Base-by-base conservation (phyloP, 1,284 basidiomycete species). In the Sanghuangporus weigelae region DNA sequence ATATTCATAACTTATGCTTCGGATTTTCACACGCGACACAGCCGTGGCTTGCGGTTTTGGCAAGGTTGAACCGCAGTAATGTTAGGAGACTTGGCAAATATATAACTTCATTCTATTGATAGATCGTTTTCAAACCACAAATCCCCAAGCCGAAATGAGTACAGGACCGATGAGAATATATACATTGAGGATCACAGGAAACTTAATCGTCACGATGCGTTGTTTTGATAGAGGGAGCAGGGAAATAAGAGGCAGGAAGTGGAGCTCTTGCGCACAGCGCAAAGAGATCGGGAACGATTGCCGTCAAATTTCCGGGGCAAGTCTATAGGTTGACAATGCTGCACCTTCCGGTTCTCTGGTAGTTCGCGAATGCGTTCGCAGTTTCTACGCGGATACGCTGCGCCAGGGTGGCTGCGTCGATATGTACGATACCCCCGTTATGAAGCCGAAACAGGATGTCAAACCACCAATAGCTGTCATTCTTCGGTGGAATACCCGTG, bases 391-490 rank as follows among this genome's bases (percentile, higher is more conserved):
- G 51, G n/a, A 53, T 36, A 11, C 21, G 21, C 51, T 53, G 51
- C 12, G 51, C 51, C 21, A 53, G 23, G 12, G 51, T 53, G 31
- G 51, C 51, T 14, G 51, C 51, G n/a, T 53, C 51, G 51, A 35
- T 35, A 26, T 53, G 7, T 26, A 53, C 51, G 26, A 53, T 35
- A 26, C 21, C 51, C 11, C 7, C 31, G 12, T 35, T 53, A 23
- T 53, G 51, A 3, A 53, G 51, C 14, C 51, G 2, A 35, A 36
- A 53, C 10, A 53, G 51, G 11, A 53, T 53, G 12, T 53, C 51
- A 35, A 53, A 53, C 51, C 51, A 53, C 51, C 51, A 53, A 35
- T 53, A 53, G 31, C 51, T 53, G 21, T 53, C 51, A 23, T 53
- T 53, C 51, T 36, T 53, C 51, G 51, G 51, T 31, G 51, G 21